Percentiles rank a stretch among this genome's conserved stretches.
Conservation (phyloP, 176 grass and related monocot species). For the Phyllostachys edulis region DNA sequence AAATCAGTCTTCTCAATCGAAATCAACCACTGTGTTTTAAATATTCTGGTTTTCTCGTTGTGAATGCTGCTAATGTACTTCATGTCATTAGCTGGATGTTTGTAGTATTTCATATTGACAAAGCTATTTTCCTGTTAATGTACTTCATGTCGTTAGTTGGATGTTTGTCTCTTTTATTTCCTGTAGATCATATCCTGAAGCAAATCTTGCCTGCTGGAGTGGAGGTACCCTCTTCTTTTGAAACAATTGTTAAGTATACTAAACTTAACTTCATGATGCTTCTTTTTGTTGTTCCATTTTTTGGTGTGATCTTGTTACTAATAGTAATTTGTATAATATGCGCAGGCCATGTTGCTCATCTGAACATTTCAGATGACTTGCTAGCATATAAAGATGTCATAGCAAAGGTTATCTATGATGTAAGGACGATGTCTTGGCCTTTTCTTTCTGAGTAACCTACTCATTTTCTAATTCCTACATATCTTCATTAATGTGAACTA, state of each 20-base stretch:
- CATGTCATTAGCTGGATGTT: neutral
- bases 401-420: conserved; percentile 95
- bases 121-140: neutral
- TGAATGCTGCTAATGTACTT: neutral
- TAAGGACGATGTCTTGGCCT: conserved; percentile 38
- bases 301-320: conserved; percentile 9
- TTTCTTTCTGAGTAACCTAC: conserved; percentile 9
- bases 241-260: conserved; percentile 91
- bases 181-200: conserved; percentile 82
- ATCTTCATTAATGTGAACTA: neutral
- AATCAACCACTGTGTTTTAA: neutral
- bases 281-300: conserved; percentile 23
- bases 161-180: conserved; percentile 27
- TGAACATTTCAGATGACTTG: conserved; percentile 84
- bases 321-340: conserved; percentile 33
- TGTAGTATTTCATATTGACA: neutral
- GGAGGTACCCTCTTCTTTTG: conserved; percentile 95
- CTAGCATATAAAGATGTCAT: conserved; percentile 81
- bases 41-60: neutral
- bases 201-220: conserved; percentile 74
- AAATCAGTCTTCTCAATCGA: neutral
- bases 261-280: conserved; percentile 24
- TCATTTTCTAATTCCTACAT: neutral
- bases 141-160: neutral
- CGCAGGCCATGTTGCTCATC: conserved; percentile 98